Percentiles rank a stretch among this genome's conserved stretches.
Evolutionary conservation across 495 filamentous ascomycete genomes (phyloP).

Genomic region (Aspergillus ostianus): DNA sequence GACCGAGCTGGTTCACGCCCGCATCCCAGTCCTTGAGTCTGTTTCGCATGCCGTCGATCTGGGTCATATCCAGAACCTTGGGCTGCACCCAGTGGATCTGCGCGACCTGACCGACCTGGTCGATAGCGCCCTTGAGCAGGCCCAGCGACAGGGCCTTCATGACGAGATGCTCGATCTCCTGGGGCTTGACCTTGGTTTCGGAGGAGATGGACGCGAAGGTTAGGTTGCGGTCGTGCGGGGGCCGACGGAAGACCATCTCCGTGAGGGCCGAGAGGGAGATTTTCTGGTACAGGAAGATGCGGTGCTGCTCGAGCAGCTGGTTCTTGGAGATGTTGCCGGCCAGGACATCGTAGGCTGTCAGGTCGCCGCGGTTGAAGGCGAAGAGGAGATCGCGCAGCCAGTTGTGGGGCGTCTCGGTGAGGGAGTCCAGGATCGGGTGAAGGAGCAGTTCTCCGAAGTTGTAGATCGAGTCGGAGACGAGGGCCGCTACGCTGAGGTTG

Average conservation of each 20-base stretch:
- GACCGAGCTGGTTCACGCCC: slow-evolving; percentile 89
- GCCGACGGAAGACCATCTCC: slow-evolving; percentile 92
- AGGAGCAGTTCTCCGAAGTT: slow-evolving; percentile 99
- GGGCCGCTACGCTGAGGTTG: slow-evolving; percentile 86
- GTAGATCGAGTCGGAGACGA: slow-evolving; percentile 93
- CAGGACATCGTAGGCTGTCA: slow-evolving; percentile 80
- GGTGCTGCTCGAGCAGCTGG: slow-evolving; percentile 73
- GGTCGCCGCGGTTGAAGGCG: slow-evolving; percentile 94
- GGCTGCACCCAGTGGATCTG: slow-evolving; percentile 99
- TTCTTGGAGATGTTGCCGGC: slow-evolving; percentile 74
- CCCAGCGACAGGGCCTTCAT: slow-evolving; percentile 98
- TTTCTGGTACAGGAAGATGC: slow-evolving; percentile 88
- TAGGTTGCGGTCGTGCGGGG: slow-evolving; percentile 93
- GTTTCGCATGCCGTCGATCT: slow-evolving; percentile 91
- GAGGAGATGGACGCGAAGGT: slow-evolving; percentile 80
- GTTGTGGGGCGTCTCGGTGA: slow-evolving; percentile 60
- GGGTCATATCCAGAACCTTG: slow-evolving; percentile 91
- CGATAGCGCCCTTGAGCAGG: slow-evolving; percentile 85
- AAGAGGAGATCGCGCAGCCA: slow-evolving; percentile 95
- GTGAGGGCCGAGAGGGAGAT: slow-evolving; percentile 94
- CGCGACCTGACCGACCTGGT: slow-evolving; percentile 92
- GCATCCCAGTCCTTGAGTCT: slow-evolving; percentile 90
- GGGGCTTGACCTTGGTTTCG: slow-evolving; percentile 86
- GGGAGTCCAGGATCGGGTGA: slow-evolving; percentile 89
- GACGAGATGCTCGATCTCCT: slow-evolving; percentile 95